phyloP scores from a whole-genome alignment of 2,329 filamentous ascomycete species.

The Pseudogymnoascus sp. region DNA sequence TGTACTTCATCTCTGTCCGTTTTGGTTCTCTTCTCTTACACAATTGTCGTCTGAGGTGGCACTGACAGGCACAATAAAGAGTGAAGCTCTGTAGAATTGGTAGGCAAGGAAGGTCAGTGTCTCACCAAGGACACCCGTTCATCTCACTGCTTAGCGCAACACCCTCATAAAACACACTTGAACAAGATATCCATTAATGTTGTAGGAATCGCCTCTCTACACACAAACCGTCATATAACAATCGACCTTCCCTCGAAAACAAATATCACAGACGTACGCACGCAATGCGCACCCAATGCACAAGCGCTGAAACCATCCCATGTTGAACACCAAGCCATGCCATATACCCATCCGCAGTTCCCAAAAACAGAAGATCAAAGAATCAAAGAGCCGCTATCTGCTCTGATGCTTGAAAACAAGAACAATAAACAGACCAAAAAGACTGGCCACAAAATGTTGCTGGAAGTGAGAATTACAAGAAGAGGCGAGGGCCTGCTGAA shows the following conservation, averaged over 20 bases:
- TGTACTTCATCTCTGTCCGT: not conserved
- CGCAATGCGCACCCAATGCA: not conserved
- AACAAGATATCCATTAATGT: not conserved
- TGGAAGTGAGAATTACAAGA: conserved; percentile 3
- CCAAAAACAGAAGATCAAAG: not conserved
- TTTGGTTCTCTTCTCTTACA: not conserved
- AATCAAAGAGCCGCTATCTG: not conserved
- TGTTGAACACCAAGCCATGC: conserved; percentile 3
- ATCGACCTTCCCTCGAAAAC: not conserved
- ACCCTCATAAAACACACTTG: not conserved
- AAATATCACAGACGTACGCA: not conserved
- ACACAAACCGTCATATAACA: not conserved
- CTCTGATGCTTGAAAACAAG: not conserved
- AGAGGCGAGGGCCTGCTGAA: not conserved
- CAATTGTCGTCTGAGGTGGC: not conserved
- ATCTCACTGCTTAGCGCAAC: not conserved
- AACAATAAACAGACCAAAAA: not conserved
- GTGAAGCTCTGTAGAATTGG: not conserved
- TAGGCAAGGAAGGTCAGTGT: not conserved
- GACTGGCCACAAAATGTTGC: not conserved
- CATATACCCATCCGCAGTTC: not conserved
- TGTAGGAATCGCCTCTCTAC: not conserved
- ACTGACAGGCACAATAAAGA: not conserved
- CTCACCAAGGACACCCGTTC: not conserved
- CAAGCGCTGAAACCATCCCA: not conserved